Percentiles rank a stretch among this genome's conserved stretches.
Conservation (phyloP, 2,329 filamentous ascomycete genomes). For the Pestalotiopsis sp. region DNA sequence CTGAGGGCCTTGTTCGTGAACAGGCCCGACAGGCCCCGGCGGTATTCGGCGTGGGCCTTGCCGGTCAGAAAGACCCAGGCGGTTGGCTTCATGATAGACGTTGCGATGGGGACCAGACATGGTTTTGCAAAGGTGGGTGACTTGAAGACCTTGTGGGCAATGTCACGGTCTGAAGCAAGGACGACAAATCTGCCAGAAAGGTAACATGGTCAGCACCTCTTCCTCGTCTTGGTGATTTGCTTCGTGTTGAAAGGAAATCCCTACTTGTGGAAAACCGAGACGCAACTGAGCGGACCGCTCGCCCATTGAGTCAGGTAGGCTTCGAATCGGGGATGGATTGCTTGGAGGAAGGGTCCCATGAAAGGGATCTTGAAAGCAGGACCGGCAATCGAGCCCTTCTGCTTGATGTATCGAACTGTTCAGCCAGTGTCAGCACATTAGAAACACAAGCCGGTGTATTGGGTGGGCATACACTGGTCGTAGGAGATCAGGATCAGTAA, state of each 20-base stretch:
- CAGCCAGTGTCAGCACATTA: neutral
- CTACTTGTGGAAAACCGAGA: conserved; percentile 85
- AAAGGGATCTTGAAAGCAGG: conserved; percentile 67
- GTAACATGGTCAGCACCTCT: neutral
- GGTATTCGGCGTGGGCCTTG: conserved; percentile 75
- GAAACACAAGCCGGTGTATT: neutral
- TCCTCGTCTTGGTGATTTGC: neutral
- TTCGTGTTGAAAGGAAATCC: neutral
- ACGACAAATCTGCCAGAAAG: conserved; percentile 69
- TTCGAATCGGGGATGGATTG: conserved; percentile 73
- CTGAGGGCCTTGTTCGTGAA: conserved; percentile 75
- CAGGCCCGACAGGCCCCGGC: conserved; percentile 72
- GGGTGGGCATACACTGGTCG: conserved; percentile 2
- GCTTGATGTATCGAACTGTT: conserved; percentile 61
- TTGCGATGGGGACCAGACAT: conserved; percentile 76
- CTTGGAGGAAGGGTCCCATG: conserved; percentile 77
- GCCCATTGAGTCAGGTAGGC: conserved; percentile 77
- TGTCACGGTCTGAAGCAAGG: conserved; percentile 75
- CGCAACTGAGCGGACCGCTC: conserved; percentile 77
- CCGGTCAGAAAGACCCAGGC: conserved; percentile 84
- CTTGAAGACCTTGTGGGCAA: conserved; percentile 82
- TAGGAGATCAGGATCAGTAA: conserved; percentile 1
- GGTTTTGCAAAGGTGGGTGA: conserved; percentile 75
- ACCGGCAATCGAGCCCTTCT: conserved; percentile 65
- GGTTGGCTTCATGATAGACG: conserved; percentile 70